Evolutionary conservation across 768 basidiomycete genomes (phyloP).

Genomic region (Pholiota conissans): DNA sequence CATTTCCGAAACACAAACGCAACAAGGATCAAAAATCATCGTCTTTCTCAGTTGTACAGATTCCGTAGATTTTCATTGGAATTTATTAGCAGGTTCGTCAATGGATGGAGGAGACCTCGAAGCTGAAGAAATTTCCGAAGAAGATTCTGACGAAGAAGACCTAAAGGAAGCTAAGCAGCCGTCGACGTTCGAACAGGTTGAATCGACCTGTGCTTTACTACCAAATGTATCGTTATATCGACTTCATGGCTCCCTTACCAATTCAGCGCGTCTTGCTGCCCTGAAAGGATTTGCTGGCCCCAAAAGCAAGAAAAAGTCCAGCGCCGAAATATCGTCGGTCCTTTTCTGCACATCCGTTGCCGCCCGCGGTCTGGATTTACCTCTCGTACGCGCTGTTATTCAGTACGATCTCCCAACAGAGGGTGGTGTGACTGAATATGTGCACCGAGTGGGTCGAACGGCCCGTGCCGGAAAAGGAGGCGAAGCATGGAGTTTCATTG

Average conservation of each 20-base stretch:
- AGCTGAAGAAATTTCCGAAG: conserved; percentile 24
- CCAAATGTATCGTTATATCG: conserved; percentile 83
- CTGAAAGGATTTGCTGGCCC: conserved; percentile 77
- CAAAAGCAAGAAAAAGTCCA: conserved; percentile 26
- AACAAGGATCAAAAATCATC: conserved; percentile 71
- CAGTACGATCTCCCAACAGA: conserved; percentile 99
- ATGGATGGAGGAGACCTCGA: conserved; percentile 51
- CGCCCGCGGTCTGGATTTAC: conserved; percentile 95
- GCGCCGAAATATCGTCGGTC: conserved; percentile 52
- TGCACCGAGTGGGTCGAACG: conserved; percentile 95
- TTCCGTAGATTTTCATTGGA: conserved; percentile 97
- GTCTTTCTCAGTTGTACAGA: conserved; percentile 98
- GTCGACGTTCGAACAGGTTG: conserved; percentile 45
- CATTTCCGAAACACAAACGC: conserved; percentile 58
- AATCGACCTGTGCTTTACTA: conserved; percentile 70
- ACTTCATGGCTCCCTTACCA: conserved; percentile 90
- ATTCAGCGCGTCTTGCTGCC: conserved; percentile 75
- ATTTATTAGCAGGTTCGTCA: conserved; percentile 65
- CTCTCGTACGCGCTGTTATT: conserved; percentile 89
- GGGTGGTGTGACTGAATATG: conserved; percentile 93
- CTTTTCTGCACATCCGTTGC: conserved; percentile 96
- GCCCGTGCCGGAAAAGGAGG: conserved; percentile 95
- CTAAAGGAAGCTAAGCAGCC: conserved; percentile 5
- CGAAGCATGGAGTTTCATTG: conserved; percentile 92
- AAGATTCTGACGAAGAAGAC: conserved; percentile 28